Conservation (phyloP, 345 rosid genomes). For the Lumnitzera racemosa region DNA sequence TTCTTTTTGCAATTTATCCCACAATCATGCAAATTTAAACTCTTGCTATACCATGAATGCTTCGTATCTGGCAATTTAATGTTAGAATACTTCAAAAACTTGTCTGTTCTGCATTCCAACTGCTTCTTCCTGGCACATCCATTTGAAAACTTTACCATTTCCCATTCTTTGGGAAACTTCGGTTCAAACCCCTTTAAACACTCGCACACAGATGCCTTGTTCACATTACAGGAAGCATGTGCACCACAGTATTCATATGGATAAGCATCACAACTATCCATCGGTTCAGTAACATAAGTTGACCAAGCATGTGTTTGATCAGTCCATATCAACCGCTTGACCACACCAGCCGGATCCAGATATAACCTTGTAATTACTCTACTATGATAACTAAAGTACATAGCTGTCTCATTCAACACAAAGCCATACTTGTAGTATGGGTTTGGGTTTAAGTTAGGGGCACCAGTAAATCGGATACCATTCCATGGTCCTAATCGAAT, state of each 20-base stretch:
- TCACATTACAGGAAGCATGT: slow-evolving; percentile 29
- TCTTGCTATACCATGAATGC: slow-evolving; percentile 17
- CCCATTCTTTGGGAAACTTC: slow-evolving; percentile 23
- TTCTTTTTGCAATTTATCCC: slow-evolving; percentile 23
- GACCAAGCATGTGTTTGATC: slow-evolving; percentile 24
- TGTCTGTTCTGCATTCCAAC: slow-evolving; percentile 26
- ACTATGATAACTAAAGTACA: slow-evolving; percentile 22
- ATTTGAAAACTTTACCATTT: slow-evolving; percentile 18
- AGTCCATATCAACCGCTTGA: slow-evolving; percentile 34
- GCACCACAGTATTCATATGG: slow-evolving; percentile 24
- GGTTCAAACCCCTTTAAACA: slow-evolving; percentile 46
- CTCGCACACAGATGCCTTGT: slow-evolving; percentile 23
- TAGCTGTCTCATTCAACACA: slow-evolving; percentile 19
- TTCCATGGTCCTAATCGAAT: slow-evolving; percentile 44
- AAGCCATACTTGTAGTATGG: slow-evolving; percentile 13
- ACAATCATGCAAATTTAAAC: slow-evolving; percentile 28
- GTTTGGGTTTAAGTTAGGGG: slow-evolving; percentile 19
- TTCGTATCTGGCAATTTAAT: slow-evolving; percentile 42
- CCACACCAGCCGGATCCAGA: slow-evolving; percentile 18
- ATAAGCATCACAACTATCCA: slow-evolving; percentile 36
- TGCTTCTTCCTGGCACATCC: slow-evolving; percentile 38
- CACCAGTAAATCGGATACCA: slow-evolving; percentile 33
- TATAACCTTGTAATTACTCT: slow-evolving; percentile 23
- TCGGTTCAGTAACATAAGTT: slow-evolving; percentile 19
- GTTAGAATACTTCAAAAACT: slow-evolving; percentile 16